Evolutionary conservation across 106 monocot species (phyloP), one percentile per base, ranked within the genome.

Genomic region (Iris macrosiphon): DNA sequence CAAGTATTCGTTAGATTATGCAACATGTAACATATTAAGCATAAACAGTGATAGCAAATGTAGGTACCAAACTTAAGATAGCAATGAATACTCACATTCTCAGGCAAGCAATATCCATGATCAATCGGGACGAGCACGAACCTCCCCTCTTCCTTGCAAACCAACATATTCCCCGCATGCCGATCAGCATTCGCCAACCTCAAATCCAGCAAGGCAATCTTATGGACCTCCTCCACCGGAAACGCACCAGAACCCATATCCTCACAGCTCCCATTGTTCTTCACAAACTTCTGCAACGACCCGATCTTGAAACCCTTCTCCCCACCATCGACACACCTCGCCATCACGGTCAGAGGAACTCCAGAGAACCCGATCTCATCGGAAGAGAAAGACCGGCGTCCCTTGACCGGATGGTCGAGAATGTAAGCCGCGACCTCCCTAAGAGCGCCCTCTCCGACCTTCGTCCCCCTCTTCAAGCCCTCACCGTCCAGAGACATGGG

Each of bases 401-500:
- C 77, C 52, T 54, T 49, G 9, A 52, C 30, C 2, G 76, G 82
- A 64, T 73, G 77, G 25, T 82, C 82, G 10, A 83, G 65, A 44
- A 83, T 60, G 40, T 83, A 83, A 4, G 83, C 77, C 4, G 83
- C 77, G 24, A 83, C 83, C 52, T 83, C 83, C 56, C 77, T 83
- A 4, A 83, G 25, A 11, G 83, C 83, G 43, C 83, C 77, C 32
- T 83, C 77, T 45, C 83, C 83, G 6, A 83, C 77, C 31, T 73
- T 62, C 9, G 83, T 78, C 15, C 83, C 83, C 21, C 69, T 69
- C 39, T 83, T 83, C 55, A 83, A 37, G 8, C 83, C 83, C 67
- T 83, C 77, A 26, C 83, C 77, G 42, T 83, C 77, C 4, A 40
- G 7, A 7, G 77, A 69, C 39, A 77, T 35, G 3, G 83, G 77